Evolutionary conservation across 2,329 filamentous ascomycete genomes (phyloP).

Genomic region (Fusarium secorum): DNA sequence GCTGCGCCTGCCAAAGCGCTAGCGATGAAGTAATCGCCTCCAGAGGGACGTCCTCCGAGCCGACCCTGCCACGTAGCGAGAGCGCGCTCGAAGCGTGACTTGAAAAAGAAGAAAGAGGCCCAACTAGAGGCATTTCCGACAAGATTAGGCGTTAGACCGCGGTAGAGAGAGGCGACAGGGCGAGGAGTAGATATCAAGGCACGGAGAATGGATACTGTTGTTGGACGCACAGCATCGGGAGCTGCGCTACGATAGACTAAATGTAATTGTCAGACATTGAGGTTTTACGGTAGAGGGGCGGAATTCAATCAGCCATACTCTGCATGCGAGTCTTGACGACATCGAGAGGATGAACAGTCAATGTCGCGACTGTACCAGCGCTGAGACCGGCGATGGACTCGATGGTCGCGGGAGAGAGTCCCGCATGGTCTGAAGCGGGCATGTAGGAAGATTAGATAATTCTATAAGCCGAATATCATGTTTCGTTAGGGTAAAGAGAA

Average conservation of each 20-base stretch:
- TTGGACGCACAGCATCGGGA: conserved; percentile 51
- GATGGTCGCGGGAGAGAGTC: conserved; percentile 77
- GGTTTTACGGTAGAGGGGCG: background rate
- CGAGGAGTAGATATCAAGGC: conserved; percentile 58
- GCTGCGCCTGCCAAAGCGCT: conserved; percentile 75
- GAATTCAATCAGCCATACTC: conserved; percentile 58
- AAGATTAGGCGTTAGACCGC: conserved; percentile 88
- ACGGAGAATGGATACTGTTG: conserved; percentile 62
- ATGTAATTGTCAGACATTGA: background rate
- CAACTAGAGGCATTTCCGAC: conserved; percentile 90
- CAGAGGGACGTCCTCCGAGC: conserved; percentile 44
- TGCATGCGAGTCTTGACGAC: conserved; percentile 97
- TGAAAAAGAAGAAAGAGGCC: conserved; percentile 90
- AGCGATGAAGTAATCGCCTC: conserved; percentile 81
- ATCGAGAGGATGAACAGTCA: conserved; percentile 91
- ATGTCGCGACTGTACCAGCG: conserved; percentile 84
- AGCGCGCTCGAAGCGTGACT: conserved; percentile 61
- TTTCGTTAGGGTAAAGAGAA: conserved; percentile 16
- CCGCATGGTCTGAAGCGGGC: conserved; percentile 60
- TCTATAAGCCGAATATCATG: conserved; percentile 36
- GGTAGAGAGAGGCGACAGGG: conserved; percentile 77
- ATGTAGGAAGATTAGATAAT: conserved; percentile 46
- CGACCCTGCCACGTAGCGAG: conserved; percentile 45
- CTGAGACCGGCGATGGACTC: conserved; percentile 91
- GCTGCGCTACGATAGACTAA: conserved; percentile 60